Evolutionary conservation across 1,284 basidiomycete genomes (phyloP).

Genomic region (Rhodotorula sp.): DNA sequence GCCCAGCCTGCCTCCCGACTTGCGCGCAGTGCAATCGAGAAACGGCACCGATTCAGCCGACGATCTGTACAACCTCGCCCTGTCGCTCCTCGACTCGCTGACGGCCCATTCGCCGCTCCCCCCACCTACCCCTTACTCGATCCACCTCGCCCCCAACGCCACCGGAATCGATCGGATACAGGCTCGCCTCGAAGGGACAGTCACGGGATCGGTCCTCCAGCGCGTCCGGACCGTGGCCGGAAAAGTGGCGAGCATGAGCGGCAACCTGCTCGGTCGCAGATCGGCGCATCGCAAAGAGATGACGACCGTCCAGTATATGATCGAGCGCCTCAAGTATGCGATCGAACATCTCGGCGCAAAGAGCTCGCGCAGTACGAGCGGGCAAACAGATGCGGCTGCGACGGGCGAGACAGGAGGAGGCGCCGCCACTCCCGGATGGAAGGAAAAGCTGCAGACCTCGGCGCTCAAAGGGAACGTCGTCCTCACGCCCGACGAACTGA

Average conservation of each 20-base stretch:
- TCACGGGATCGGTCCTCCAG: neutral
- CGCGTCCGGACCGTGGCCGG: neutral
- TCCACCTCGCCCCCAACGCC: constrained; percentile 3
- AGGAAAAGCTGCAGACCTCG: constrained; percentile 1
- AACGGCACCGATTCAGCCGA: neutral
- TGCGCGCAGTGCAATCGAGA: neutral
- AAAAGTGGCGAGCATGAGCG: neutral
- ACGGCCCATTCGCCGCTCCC: constrained; percentile 11
- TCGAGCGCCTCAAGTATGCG: constrained; percentile 11
- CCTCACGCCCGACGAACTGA: constrained; percentile 22
- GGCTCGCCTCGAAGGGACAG: neutral
- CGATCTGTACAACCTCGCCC: constrained; percentile 18
- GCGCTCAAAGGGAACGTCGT: constrained; percentile 1
- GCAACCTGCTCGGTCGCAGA: neutral
- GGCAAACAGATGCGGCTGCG: too few relatives aligned
- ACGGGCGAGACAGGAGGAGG: neutral
- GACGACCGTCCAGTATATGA: constrained; percentile 11
- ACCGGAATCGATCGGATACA: constrained; percentile 32
- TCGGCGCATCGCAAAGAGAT: neutral
- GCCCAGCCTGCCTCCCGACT: neutral
- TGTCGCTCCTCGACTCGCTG: constrained; percentile 23
- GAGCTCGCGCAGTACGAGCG: too few relatives aligned
- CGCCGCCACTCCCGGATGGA: constrained; percentile 1
- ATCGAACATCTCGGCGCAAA: constrained; percentile 7
- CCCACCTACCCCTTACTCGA: constrained; percentile 16